These are phyloP conservation scores for Ceratocystis cacaofunesta DNA, from an alignment of 2,329 filamentous ascomycete genomes.

Conservation along the genomic window DNA sequence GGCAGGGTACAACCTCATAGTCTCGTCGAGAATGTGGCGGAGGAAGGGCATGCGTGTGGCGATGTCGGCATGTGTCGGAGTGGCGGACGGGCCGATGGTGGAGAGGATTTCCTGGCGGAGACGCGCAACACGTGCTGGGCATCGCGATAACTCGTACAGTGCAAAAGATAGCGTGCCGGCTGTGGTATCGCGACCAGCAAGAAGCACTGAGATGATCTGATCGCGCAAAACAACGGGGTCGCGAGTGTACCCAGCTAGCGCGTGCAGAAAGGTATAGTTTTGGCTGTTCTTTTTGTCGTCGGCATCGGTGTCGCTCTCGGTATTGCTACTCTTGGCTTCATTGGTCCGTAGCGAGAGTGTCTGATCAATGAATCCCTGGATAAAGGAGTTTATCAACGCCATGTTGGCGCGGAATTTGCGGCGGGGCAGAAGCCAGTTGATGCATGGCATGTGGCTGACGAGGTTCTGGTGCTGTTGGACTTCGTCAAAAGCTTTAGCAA, in stretches of 20 bases:
- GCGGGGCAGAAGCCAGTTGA: conserved; percentile 49
- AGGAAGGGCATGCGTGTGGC: conserved; percentile 77
- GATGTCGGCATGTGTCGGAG: conserved; percentile 54
- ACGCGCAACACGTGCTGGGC: conserved; percentile 51
- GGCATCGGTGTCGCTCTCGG: background rate
- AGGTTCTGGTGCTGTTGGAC: conserved; percentile 62
- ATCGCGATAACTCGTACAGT: conserved; percentile 64
- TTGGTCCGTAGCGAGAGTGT: conserved; percentile 52
- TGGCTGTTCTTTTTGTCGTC: conserved; percentile 21
- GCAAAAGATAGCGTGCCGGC: conserved; percentile 67
- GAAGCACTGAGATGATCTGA: conserved; percentile 66
- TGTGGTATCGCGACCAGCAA: conserved; percentile 80
- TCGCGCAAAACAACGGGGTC: conserved; percentile 60
- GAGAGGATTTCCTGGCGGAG: conserved; percentile 59
- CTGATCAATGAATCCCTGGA: conserved; percentile 62
- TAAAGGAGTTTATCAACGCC: conserved; percentile 57
- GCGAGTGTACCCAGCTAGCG: conserved; percentile 66
- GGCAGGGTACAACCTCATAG: conserved; percentile 59
- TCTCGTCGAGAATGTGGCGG: conserved; percentile 58
- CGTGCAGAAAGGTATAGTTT: conserved; percentile 74
- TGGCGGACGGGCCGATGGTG: conserved; percentile 44
- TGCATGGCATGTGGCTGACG: conserved; percentile 48
- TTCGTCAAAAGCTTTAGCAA: conserved; percentile 69
- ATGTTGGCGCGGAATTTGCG: conserved; percentile 48
- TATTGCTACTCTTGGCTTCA: conserved; percentile 30